Percentiles rank a stretch among this genome's conserved stretches.
These are phyloP conservation scores for Neofusicoccum sp. DNA, from an alignment of 2,329 filamentous ascomycete species.

Conservation along the genomic window DNA sequence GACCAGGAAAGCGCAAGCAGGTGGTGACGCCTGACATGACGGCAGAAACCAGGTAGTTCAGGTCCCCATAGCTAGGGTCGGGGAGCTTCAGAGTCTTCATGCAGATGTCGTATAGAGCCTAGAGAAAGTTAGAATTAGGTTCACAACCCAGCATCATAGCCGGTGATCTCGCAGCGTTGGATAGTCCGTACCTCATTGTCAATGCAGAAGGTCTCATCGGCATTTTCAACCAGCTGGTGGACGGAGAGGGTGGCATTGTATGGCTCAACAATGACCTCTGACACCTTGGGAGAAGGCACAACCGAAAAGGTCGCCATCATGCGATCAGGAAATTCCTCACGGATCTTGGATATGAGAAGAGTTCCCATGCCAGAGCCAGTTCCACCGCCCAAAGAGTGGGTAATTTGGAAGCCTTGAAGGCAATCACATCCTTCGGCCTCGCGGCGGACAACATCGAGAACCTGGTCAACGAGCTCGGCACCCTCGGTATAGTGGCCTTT, in stretches of 20 bases:
- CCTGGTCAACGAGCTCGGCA: conserved; percentile 88
- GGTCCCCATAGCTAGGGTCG: conserved; percentile 94
- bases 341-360: conserved; percentile 90
- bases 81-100: conserved; percentile 93
- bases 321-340: conserved; percentile 98
- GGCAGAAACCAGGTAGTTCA: conserved; percentile 93
- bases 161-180: not conserved
- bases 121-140: conserved; percentile 22
- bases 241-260: conserved; percentile 96
- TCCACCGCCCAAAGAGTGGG: conserved; percentile 96
- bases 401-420: conserved; percentile 97
- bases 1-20: conserved; percentile 92
- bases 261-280: conserved; percentile 93
- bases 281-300: conserved; percentile 82
- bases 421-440: conserved; percentile 98
- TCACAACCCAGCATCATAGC: not conserved
- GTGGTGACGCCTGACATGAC: conserved; percentile 99
- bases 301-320: conserved; percentile 99
- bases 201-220: conserved; percentile 93
- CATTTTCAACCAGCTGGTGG: conserved; percentile 88
- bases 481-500: conserved; percentile 95
- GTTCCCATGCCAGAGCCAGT: conserved; percentile 95
- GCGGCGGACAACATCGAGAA: conserved; percentile 99
- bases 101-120: conserved; percentile 85
- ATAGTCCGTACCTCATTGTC: conserved; percentile 72